Evolutionary conservation across 805 yeast genomes (phyloP).

Genomic region (Isabelozyma heimii): DNA sequence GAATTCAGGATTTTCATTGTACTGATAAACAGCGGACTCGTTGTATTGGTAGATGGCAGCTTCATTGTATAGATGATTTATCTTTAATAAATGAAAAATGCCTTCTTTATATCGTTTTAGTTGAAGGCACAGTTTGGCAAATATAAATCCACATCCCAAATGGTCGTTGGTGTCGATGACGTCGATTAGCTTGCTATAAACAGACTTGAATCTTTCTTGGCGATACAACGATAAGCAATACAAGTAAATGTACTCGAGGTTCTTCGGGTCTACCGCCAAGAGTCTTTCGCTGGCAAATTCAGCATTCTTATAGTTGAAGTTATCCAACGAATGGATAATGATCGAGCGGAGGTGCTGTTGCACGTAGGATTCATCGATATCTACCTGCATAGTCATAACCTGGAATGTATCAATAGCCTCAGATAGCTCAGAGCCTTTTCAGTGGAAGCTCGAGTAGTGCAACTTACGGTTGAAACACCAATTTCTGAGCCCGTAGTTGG

Average conservation of each 20-base stretch:
- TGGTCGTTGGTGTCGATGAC: constrained; percentile 47
- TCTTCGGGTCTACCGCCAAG: constrained; percentile 56
- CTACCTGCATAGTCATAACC: not conserved
- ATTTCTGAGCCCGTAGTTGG: too few species aligned
- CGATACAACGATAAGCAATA: constrained; percentile 67
- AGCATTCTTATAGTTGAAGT: constrained; percentile 69
- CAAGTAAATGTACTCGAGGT: constrained; percentile 62
- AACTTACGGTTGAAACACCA: too few species aligned
- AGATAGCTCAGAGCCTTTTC: too few species aligned
- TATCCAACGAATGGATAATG: constrained; percentile 70
- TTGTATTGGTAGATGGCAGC: constrained; percentile 1
- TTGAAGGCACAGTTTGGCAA: constrained; percentile 63
- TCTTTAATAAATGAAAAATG: constrained; percentile 39
- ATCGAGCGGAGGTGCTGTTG: constrained; percentile 51
- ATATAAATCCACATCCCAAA: constrained; percentile 74
- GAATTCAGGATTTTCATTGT: not conserved
- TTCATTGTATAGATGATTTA: constrained; percentile 30
- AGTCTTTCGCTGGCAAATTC: constrained; percentile 84
- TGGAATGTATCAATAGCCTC: too few species aligned
- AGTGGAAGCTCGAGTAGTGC: too few species aligned
- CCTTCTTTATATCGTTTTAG: constrained; percentile 62
- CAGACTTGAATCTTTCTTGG: constrained; percentile 58
- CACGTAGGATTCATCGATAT: constrained; percentile 8
- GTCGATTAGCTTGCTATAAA: constrained; percentile 43
- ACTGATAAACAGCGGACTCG: not conserved